phyloP scores from a whole-genome alignment of 2,329 filamentous ascomycete species.

The Alternaria hordeiaustralica region DNA sequence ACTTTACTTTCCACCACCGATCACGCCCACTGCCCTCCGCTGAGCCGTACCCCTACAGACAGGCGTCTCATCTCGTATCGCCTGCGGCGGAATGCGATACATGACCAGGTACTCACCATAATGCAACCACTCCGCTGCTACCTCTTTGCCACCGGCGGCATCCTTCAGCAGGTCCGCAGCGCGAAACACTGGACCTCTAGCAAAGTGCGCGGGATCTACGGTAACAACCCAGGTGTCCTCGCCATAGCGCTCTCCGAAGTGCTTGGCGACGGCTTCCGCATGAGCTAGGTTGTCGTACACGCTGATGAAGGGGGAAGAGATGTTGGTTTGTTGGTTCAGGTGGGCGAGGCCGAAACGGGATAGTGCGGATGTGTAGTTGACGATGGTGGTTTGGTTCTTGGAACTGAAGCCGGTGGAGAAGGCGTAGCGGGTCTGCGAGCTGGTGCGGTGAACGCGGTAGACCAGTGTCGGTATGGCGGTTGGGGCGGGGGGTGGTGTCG shows the following conservation, averaged over 20 bases:
- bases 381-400: conserved; percentile 46
- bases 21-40: conserved; percentile 27
- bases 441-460: conserved; percentile 40
- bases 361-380: conserved; percentile 30
- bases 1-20: conserved; percentile 17
- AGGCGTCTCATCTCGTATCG: conserved; percentile 38
- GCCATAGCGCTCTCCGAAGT: conserved; percentile 24
- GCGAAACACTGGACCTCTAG: conserved; percentile 41
- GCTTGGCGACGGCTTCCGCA: conserved; percentile 35
- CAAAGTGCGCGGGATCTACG: conserved; percentile 41
- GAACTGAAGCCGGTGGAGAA: conserved; percentile 40
- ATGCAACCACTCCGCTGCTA: conserved; percentile 33
- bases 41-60: conserved; percentile 26
- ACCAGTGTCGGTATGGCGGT: conserved; percentile 33
- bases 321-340: conserved; percentile 43
- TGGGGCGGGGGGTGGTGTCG: conserved; percentile 18
- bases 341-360: conserved; percentile 40
- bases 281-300: conserved; percentile 38
- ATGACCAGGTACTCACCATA: conserved; percentile 44
- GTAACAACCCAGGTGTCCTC: conserved; percentile 36
- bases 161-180: conserved; percentile 37
- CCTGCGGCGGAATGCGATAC: conserved; percentile 44
- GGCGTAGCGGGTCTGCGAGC: conserved; percentile 40
- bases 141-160: conserved; percentile 1
- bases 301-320: conserved; percentile 43